Base-by-base conservation (phyloP, 1,139 yeast genomes). In the Scheffersomyces lignicola region DNA sequence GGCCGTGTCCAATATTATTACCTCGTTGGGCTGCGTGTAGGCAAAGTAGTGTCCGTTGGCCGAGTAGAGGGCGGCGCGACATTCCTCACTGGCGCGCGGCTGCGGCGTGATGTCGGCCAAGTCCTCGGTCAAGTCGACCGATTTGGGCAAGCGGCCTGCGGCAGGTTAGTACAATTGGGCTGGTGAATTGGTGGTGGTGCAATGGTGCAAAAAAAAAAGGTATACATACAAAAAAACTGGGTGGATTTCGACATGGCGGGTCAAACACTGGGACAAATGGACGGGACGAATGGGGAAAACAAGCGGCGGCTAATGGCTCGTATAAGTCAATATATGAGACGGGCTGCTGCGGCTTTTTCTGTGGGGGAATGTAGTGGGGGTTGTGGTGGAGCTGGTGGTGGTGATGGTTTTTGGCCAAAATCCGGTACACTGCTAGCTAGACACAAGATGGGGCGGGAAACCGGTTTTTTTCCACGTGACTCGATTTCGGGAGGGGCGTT, bases 121-220 rank as follows among this genome's bases (percentile, higher is more conserved):
- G 31, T 80, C 80, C 37, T 76, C 72, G 47, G 77, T 68, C 43
- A 83, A 65, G 33, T 79, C 83, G 35, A 80, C 73, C 25, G 79
- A 54, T 58, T 72, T 79, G 30, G 88, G 84, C 51, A 74, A 75
- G 56, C 86, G 81, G 51, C 79, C 81, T 73, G 28, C 38, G 14
- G 20, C 21, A 12, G 3, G 12, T 34, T 29, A 52, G 44, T 49
- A 49, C 53, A 48, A 43, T 21, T 16, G 18, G 18, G 25, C 21
- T 13, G 18, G 18, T 13, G 11, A 27, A 21, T 10, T 14, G n/a
- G 23, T 11, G 12, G 13, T 21, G 9, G 10, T 15, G 21, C n/a
- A 30, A 16, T 29, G 15, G 14, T 12, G 22, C 16, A 5, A 25
- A 22, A 21, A 7, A 9, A 24, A 17, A 21, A 5, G 12, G 10